Conservation (phyloP, 1,139 yeast species). For the Scheffersomyces stambukii region DNA sequence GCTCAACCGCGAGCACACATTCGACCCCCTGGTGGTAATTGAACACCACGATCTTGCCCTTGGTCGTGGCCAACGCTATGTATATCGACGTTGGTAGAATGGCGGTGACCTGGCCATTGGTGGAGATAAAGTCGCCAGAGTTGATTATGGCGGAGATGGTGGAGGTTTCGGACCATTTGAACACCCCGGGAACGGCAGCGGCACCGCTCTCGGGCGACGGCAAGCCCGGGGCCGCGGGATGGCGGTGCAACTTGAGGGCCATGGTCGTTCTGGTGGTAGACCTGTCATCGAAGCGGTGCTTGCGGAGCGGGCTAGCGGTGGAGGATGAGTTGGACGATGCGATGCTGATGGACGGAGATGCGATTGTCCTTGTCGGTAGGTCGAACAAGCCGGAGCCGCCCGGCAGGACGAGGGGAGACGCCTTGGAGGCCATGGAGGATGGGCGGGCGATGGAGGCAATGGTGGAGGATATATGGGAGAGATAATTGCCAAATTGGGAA, state of each 20-base stretch:
- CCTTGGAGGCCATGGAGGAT: no score
- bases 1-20: slow-evolving; percentile 22
- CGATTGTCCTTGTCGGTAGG: slow-evolving; percentile 7
- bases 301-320: slow-evolving; percentile 10
- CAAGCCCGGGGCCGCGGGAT: background rate
- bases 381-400: no score
- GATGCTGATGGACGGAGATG: slow-evolving; percentile 8
- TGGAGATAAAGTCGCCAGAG: slow-evolving; percentile 19
- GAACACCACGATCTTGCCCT: slow-evolving; percentile 57
- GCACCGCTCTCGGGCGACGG: background rate
- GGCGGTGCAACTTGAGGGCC: slow-evolving; percentile 12
- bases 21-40: slow-evolving; percentile 57
- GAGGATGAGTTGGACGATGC: slow-evolving; percentile 7
- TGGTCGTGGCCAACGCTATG: slow-evolving; percentile 60
- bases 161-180: slow-evolving; percentile 25
- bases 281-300: slow-evolving; percentile 35
- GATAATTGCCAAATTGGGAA: no score
- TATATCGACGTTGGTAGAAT: slow-evolving; percentile 45
- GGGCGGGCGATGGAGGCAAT: no score
- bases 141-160: slow-evolving; percentile 18
- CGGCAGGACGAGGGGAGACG: no score
- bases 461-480: no score
- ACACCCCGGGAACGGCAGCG: slow-evolving; percentile 7
- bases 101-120: slow-evolving; percentile 48
- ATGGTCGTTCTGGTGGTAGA: slow-evolving; percentile 28